A percentile compares a stretch with the other conserved stretches of the same genome.
These are phyloP conservation scores for Rutidosis leptorrhynchoides DNA, from an alignment of 129 eudicot species.

Conservation along the genomic window DNA sequence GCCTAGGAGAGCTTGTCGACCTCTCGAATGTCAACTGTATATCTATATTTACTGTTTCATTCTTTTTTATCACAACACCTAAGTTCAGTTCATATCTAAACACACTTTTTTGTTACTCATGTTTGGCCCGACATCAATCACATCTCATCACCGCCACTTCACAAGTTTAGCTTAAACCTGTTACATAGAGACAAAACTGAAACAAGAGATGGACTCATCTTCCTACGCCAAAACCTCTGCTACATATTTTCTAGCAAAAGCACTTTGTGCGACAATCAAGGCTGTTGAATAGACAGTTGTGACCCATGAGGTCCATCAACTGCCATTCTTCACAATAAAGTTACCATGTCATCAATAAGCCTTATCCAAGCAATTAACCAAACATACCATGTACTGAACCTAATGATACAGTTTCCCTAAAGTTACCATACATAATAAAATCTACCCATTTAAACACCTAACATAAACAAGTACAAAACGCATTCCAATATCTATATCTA, in stretches of 20 bases:
- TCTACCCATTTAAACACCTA: not conserved
- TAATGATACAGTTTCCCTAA: slow-evolving; percentile 3
- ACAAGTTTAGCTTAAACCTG: not conserved
- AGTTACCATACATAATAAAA: not conserved
- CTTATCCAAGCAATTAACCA: slow-evolving; percentile 6
- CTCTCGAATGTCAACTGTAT: not conserved
- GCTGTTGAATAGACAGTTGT: not conserved
- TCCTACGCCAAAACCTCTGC: not conserved
- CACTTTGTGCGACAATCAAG: not conserved
- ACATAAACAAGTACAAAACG: not conserved
- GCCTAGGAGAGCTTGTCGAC: too few relatives aligned
- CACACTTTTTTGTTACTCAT: not conserved
- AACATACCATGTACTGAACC: not conserved
- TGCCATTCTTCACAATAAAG: slow-evolving; percentile 10
- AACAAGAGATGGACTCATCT: not conserved
- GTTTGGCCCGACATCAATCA: not conserved
- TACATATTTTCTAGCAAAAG: not conserved
- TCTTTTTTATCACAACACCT: not conserved
- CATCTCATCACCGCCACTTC: not conserved
- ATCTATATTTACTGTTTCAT: not conserved
- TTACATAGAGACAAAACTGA: not conserved
- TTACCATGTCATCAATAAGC: not conserved
- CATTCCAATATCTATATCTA: not conserved
- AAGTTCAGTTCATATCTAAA: not conserved
- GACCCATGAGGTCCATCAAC: slow-evolving; percentile 9